Base-by-base conservation (phyloP, 768 basidiomycete genomes). In the Steccherinum ochraceum region DNA sequence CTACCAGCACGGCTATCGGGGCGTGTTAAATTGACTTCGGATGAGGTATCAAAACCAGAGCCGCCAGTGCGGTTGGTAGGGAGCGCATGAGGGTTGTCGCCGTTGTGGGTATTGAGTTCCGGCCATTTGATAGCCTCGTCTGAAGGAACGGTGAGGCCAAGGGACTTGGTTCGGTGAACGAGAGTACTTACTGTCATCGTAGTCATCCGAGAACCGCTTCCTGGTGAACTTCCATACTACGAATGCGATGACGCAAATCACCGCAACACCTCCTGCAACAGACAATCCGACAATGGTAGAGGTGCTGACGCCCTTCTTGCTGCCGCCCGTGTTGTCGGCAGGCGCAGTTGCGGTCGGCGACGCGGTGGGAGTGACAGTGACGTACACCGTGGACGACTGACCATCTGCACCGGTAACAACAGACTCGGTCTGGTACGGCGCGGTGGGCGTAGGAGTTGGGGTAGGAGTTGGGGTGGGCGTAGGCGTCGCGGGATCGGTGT, bases 41-140 rank as follows among this genome's bases (percentile, higher is more conserved):
- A 82, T 42, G 71, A 78, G 13, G 81, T 82, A 60, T 86, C 86
- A 60, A 88, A 85, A 24, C 88, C 88, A 23, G 85, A 68, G 21
- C 84, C 77, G 52, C 85, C 87, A 1, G 86, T 84, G 51, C 79
- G 76, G 49, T 80, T 72, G 0, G 84, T 80, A 18, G 88, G 88
- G 7, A 89, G 73, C 13, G 88, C 66, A 26, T 59, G 56, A 10
- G 58, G 52, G 48, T 59, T 61, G 25, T 71, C 75, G 54, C 61
- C 60, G 30, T 16, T 16, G 56, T 89, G 87, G 2, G 79, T 67
- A 64, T 90, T 89, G 30, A 91, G 76, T 60, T 93, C 90, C 2
- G 90, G 90, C 90, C 90, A 93, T 68, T 91, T 91, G 68, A 93
- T 93, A 18, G 86, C 86, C 67, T 89, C 87, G 58, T 76, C 87